phyloP scores from a whole-genome alignment of 768 basidiomycete genomes.

The Tulasnella sp. region DNA sequence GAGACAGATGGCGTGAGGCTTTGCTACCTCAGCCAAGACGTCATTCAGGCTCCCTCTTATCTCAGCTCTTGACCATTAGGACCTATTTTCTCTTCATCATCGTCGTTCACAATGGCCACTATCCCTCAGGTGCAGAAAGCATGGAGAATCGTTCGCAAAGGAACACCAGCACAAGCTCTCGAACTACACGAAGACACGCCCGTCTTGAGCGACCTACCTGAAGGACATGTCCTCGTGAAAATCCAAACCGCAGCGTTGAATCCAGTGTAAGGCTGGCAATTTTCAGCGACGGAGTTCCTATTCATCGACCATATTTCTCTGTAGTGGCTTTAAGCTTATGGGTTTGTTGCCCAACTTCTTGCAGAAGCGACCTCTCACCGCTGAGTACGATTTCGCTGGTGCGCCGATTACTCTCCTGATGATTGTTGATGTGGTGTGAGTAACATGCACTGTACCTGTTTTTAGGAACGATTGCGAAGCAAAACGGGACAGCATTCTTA shows the following conservation, averaged over 20 bases:
- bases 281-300: not conserved
- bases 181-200: slow-evolving; percentile 22
- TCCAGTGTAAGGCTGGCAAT: slow-evolving; percentile 42
- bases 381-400: slow-evolving; percentile 52
- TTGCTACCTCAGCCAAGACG: too few species aligned
- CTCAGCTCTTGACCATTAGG: too few species aligned
- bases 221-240: slow-evolving; percentile 39
- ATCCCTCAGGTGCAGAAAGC: slow-evolving; percentile 17
- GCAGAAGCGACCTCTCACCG: slow-evolving; percentile 36
- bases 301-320: not conserved
- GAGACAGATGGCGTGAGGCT: too few species aligned
- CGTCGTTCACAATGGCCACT: not conserved
- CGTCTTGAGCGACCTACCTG: slow-evolving; percentile 25
- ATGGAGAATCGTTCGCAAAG: slow-evolving; percentile 24
- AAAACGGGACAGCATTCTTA: slow-evolving; percentile 40
- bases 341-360: slow-evolving; percentile 35
- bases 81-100: too few species aligned
- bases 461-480: slow-evolving; percentile 39
- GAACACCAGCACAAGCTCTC: slow-evolving; percentile 25
- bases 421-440: slow-evolving; percentile 24
- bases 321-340: slow-evolving; percentile 53
- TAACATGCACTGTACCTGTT: not conserved
- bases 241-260: slow-evolving; percentile 52
- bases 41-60: too few species aligned
- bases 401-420: not conserved